A percentile compares a stretch with the other conserved stretches of the same genome.
Conservation (phyloP, 768 basidiomycete species). For the Leccinum uliginosum region DNA sequence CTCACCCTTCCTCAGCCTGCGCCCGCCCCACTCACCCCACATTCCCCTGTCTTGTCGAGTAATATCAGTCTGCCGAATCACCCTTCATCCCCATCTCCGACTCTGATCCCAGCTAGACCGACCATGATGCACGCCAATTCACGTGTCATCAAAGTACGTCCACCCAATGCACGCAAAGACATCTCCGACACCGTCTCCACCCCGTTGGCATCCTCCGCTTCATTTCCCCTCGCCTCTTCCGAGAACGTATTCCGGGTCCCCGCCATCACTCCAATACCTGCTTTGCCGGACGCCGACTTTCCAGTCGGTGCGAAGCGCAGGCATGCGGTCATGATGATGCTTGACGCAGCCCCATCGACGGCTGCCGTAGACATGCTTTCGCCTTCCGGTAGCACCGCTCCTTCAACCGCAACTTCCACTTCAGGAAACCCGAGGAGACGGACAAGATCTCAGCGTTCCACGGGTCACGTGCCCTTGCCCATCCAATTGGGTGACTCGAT, state of each 20-base stretch:
- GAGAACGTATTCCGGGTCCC: constrained; percentile 29
- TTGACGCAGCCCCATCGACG: constrained; percentile 47
- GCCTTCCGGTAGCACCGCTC: constrained; percentile 32
- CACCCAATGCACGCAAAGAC: constrained; percentile 27
- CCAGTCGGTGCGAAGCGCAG: constrained; percentile 66
- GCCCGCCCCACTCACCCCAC: constrained; percentile 30
- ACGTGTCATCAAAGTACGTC: constrained; percentile 30
- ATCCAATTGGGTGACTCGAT: constrained; percentile 48
- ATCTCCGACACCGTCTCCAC: constrained; percentile 15
- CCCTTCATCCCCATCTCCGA: constrained; percentile 28
- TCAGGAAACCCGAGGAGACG: constrained; percentile 44
- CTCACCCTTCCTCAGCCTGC: constrained; percentile 15
- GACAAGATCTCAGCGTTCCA: constrained; percentile 47
- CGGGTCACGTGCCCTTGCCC: constrained; percentile 37
- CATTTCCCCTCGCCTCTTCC: constrained; percentile 25
- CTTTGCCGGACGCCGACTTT: constrained; percentile 34
- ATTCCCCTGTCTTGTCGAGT: constrained; percentile 24
- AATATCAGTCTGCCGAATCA: constrained; percentile 12
- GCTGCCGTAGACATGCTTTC: constrained; percentile 35
- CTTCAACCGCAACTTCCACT: constrained; percentile 17
- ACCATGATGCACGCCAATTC: constrained; percentile 9
- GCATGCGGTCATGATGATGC: constrained; percentile 76
- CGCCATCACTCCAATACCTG: constrained; percentile 22
- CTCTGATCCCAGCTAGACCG: constrained; percentile 18
- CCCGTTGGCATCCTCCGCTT: constrained; percentile 10